Percentiles rank a stretch among this genome's conserved stretches.
Conservation (phyloP, 768 basidiomycete genomes). For the Leccinum ochraceum region DNA sequence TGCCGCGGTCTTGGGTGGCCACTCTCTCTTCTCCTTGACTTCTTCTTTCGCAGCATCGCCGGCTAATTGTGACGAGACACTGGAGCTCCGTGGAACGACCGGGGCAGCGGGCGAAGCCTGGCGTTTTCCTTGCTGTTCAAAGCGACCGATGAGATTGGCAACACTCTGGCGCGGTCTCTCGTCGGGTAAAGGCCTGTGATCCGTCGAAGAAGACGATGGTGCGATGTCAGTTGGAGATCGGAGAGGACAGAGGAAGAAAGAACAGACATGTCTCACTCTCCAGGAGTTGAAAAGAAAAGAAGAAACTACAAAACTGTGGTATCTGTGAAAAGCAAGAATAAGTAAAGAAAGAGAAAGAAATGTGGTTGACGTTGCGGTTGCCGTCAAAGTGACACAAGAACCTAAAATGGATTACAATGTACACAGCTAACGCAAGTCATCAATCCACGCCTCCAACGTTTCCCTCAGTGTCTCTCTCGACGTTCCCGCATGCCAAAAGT, state of each 20-base stretch:
- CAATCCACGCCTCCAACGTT: constrained; percentile 22
- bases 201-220: constrained; percentile 10
- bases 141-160: constrained; percentile 87
- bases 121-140: constrained; percentile 79
- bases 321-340: constrained; percentile 10
- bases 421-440: background rate
- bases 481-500: constrained; percentile 62
- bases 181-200: constrained; percentile 78
- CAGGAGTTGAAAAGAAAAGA: constrained; percentile 20
- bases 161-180: constrained; percentile 86
- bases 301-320: constrained; percentile 15
- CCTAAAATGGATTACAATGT: background rate
- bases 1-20: constrained; percentile 60
- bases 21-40: constrained; percentile 70
- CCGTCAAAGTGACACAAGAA: constrained; percentile 16
- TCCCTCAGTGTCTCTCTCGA: constrained; percentile 23
- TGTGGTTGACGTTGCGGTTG: constrained; percentile 32
- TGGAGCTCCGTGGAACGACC: constrained; percentile 58
- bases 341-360: constrained; percentile 7
- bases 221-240: constrained; percentile 17
- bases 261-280: constrained; percentile 29
- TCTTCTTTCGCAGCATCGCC: constrained; percentile 70
- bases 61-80: constrained; percentile 61
- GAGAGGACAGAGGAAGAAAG: background rate
- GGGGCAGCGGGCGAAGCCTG: constrained; percentile 43